A percentile compares a stretch with the other conserved stretches of the same genome.
Evolutionary conservation across 768 basidiomycete genomes (phyloP).

Genomic region (Podaxis carcinomalis): DNA sequence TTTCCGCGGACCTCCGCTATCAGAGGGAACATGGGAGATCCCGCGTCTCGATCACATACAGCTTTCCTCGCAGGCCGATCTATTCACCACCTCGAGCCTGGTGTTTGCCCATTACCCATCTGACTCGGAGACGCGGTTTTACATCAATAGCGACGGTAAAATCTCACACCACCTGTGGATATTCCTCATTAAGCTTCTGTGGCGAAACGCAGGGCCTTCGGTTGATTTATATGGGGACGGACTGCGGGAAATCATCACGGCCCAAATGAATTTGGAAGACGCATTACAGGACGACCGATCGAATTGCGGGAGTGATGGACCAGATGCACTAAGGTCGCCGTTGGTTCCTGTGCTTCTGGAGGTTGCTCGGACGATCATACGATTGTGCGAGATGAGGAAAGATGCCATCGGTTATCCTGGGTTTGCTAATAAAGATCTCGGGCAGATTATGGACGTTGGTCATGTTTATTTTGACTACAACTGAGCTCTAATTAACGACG

Average conservation of each 20-base stretch:
- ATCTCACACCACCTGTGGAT: slow-evolving; percentile 50
- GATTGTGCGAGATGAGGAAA: slow-evolving; percentile 29
- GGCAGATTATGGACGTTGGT: slow-evolving; percentile 34
- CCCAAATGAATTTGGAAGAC: slow-evolving; percentile 7
- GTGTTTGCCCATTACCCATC: slow-evolving; percentile 14
- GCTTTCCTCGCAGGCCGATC: neutral
- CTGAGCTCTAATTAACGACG: neutral
- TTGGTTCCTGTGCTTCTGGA: neutral
- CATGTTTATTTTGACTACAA: neutral
- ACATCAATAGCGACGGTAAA: slow-evolving; percentile 47
- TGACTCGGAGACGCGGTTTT: slow-evolving; percentile 20
- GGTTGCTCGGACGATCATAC: slow-evolving; percentile 19
- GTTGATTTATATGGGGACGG: neutral
- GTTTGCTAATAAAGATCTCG: slow-evolving; percentile 23
- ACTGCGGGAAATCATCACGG: neutral
- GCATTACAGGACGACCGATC: neutral
- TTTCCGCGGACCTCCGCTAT: slow-evolving; percentile 11
- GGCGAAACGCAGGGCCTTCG: neutral
- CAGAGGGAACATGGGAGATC: neutral
- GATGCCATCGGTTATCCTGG: slow-evolving; percentile 23
- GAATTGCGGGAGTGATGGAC: neutral
- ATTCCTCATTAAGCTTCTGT: slow-evolving; percentile 15
- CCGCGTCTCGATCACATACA: neutral
- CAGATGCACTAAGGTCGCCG: neutral
- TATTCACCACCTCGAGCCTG: slow-evolving; percentile 15